Evolutionary conservation across 768 basidiomycete species (phyloP).

Genomic region (Amanita polypyramis): DNA sequence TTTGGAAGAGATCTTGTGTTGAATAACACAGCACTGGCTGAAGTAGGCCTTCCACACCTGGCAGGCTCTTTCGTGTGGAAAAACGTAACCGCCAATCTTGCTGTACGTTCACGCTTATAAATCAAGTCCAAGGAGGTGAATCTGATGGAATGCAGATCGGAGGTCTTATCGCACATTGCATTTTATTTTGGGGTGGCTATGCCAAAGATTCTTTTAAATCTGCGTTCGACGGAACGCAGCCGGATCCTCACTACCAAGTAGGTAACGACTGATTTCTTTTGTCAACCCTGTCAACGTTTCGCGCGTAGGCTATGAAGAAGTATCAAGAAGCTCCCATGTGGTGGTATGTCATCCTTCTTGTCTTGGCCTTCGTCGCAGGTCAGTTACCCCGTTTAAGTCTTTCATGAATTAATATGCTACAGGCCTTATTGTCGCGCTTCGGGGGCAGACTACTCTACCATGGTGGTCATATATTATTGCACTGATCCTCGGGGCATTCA

Average conservation of each 20-base stretch:
- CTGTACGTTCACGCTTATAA: conserved; percentile 20
- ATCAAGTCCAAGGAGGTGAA: too few species aligned
- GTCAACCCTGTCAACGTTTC: background rate
- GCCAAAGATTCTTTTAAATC: conserved; percentile 39
- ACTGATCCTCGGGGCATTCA: conserved; percentile 36
- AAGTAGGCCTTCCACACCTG: conserved; percentile 36
- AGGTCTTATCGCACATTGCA: conserved; percentile 42
- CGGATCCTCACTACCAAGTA: conserved; percentile 49
- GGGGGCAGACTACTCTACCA: conserved; percentile 50
- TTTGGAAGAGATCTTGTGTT: conserved; percentile 41
- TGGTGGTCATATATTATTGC: conserved; percentile 56
- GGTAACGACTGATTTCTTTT: background rate
- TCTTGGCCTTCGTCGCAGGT: conserved; percentile 48
- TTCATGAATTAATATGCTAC: background rate
- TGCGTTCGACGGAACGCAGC: conserved; percentile 31
- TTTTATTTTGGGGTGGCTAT: conserved; percentile 49
- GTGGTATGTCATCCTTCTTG: conserved; percentile 44
- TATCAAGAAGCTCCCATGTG: conserved; percentile 53
- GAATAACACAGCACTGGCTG: conserved; percentile 42
- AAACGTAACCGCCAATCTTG: conserved; percentile 36
- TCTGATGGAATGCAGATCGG: conserved; percentile 32
- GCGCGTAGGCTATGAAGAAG: conserved; percentile 37
- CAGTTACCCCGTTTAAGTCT: conserved; percentile 5
- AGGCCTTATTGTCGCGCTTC: conserved; percentile 47
- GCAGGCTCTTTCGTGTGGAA: conserved; percentile 46